Percentiles rank a stretch among this genome's conserved stretches.
These are phyloP conservation scores for Fomes fomentarius DNA, from an alignment of 1,284 basidiomycete genomes.

Conservation along the genomic window DNA sequence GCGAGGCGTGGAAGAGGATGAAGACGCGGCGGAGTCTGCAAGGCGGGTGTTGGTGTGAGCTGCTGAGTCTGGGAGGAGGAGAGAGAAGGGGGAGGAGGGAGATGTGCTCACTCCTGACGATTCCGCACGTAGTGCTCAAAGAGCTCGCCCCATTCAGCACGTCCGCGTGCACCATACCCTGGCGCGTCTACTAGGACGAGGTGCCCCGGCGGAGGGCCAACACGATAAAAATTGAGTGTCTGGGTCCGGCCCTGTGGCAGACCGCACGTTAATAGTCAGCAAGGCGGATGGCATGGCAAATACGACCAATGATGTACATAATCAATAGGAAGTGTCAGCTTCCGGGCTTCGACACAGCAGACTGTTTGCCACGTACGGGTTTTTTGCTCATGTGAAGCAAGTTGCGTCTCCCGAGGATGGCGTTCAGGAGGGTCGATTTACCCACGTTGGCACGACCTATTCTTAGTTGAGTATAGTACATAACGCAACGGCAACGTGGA, in stretches of 20 bases:
- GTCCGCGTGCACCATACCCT: slow-evolving; percentile 74
- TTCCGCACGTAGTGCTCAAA: slow-evolving; percentile 65
- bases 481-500: not conserved
- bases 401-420: slow-evolving; percentile 58
- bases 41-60: too few species aligned
- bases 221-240: slow-evolving; percentile 70
- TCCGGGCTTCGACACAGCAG: too few species aligned
- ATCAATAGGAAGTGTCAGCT: too few species aligned
- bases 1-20: slow-evolving; percentile 68
- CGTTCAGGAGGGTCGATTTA: slow-evolving; percentile 74
- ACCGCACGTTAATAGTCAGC: too few species aligned
- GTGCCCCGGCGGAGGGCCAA: slow-evolving; percentile 56
- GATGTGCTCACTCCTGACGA: slow-evolving; percentile 56
- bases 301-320: too few species aligned
- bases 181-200: slow-evolving; percentile 76
- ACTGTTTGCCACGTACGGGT: slow-evolving; percentile 49
- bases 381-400: slow-evolving; percentile 68
- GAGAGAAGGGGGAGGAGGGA: not conserved
- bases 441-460: slow-evolving; percentile 64
- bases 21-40: slow-evolving; percentile 68
- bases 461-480: not conserved
- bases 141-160: slow-evolving; percentile 71
- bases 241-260: slow-evolving; percentile 65
- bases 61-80: not conserved
- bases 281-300: too few species aligned